Evolutionary conservation across 208 protist genomes (phyloP).

Genomic region (Leishmania arabica): DNA sequence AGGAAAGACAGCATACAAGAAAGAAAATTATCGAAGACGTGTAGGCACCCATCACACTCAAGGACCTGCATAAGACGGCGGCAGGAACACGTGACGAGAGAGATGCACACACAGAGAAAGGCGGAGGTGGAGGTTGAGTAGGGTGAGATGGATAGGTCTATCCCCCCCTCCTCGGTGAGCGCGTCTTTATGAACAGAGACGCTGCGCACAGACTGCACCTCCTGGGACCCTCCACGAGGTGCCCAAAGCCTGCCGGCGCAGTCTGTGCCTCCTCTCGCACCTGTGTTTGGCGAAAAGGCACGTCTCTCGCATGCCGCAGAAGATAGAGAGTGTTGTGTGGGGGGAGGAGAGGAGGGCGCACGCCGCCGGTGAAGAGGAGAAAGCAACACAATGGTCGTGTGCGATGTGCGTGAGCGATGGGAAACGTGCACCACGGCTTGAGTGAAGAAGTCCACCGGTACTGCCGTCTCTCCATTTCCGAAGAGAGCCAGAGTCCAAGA

Average conservation of each 20-base stretch:
- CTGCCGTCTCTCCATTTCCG: neutral
- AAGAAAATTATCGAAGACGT: neutral
- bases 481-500: neutral
- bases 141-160: neutral
- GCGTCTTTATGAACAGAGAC: neutral
- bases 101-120: slow-evolving; percentile 4
- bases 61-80: neutral
- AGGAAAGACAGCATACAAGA: neutral
- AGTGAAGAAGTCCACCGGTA: neutral
- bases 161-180: neutral
- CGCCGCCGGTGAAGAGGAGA: slow-evolving; percentile 2
- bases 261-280: neutral
- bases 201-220: neutral
- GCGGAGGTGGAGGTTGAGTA: neutral
- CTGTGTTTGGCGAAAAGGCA: neutral
- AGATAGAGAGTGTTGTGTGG: neutral
- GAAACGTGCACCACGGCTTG: neutral
- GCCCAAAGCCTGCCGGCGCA: neutral
- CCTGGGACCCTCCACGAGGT: neutral
- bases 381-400: neutral
- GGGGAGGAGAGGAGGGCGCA: neutral
- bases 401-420: neutral
- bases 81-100: neutral
- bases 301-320: neutral
- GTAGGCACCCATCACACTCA: neutral